Conservation (phyloP, 108 stramenopile genomes). For the Skeletonema menzelii region DNA sequence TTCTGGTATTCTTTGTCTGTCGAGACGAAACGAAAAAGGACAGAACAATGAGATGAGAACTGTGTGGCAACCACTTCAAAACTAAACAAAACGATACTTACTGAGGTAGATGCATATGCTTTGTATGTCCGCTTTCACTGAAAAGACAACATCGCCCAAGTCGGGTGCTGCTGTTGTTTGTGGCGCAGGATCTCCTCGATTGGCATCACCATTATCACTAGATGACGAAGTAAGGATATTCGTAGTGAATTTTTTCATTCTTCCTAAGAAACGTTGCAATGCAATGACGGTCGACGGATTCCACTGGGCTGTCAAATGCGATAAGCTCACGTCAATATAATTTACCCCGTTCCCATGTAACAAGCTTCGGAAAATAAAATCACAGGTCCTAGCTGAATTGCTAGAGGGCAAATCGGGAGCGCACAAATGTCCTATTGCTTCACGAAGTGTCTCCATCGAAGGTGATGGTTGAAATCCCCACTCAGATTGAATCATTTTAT, state of each 20-base stretch:
- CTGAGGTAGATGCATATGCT: constrained; percentile 10
- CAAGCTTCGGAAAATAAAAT: background rate
- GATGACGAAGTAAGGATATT: background rate
- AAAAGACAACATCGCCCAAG: background rate
- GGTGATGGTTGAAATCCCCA: constrained; percentile 22
- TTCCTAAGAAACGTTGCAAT: constrained; percentile 68
- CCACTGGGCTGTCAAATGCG: constrained; percentile 57
- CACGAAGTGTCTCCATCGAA: constrained; percentile 2
- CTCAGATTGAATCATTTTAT: constrained; percentile 3
- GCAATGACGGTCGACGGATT: constrained; percentile 82
- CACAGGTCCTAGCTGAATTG: background rate
- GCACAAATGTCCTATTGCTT: background rate
- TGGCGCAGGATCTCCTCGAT: background rate
- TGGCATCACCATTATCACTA: background rate
- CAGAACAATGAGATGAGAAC: background rate
- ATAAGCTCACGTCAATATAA: constrained; percentile 15
- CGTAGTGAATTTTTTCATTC: constrained; percentile 51
- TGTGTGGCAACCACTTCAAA: background rate
- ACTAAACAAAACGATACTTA: background rate
- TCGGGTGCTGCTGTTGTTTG: background rate
- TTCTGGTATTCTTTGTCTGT: constrained; percentile 74
- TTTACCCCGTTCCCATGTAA: background rate
- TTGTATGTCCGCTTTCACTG: constrained; percentile 10
- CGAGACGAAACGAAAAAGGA: background rate
- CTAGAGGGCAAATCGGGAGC: background rate